Evolutionary conservation across 75 land plant species (phyloP).

Genomic region (Azolla pinnata): DNA sequence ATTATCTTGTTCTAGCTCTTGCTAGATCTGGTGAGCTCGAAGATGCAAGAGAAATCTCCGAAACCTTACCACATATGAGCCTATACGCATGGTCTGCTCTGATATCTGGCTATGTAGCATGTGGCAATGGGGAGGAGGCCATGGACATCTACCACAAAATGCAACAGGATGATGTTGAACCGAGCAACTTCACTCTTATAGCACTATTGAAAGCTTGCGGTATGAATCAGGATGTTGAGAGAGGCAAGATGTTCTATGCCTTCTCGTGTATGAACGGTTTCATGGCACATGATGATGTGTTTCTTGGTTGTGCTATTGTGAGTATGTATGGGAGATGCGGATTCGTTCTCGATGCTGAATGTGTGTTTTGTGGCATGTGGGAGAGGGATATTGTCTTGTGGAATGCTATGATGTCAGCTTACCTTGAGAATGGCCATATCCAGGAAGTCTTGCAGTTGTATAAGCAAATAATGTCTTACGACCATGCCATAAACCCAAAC

Average conservation of each 20-base stretch:
- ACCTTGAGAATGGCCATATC: background rate
- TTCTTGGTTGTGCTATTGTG: background rate
- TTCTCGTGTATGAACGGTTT: too few relatives aligned
- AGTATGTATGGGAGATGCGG: background rate
- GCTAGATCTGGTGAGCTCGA: constrained; percentile 4
- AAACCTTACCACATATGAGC: background rate
- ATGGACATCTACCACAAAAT: background rate
- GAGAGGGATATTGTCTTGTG: background rate
- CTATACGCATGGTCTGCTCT: background rate
- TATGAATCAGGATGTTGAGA: background rate
- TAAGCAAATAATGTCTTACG: background rate
- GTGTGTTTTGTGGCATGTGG: background rate
- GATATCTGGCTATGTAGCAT: background rate
- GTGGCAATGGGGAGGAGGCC: background rate
- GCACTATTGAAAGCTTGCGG: background rate
- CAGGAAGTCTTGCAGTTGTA: background rate
- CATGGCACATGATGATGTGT: too few relatives aligned
- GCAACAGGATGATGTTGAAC: background rate
- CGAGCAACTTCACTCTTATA: background rate
- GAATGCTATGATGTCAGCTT: background rate
- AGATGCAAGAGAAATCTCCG: background rate
- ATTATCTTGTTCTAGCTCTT: background rate
- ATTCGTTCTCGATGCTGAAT: background rate
- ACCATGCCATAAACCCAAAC: background rate
- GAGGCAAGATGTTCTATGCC: background rate